Conservation (phyloP, 257 asterid genomes). For the Solanum rostratum region DNA sequence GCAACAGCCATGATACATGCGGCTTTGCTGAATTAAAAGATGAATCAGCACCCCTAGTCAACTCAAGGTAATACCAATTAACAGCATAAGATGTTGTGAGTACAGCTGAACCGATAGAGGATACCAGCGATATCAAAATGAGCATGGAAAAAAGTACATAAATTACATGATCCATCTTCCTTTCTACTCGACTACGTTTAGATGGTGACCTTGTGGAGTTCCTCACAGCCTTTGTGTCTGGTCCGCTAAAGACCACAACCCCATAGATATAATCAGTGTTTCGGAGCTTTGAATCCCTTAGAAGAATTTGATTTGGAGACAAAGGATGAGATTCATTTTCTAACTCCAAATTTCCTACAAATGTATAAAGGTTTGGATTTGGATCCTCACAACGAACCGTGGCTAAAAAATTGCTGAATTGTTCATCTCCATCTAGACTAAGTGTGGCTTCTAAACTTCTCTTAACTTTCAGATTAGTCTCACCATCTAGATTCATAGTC, state of each 20-base stretch:
- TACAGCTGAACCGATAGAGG: constrained; percentile 66
- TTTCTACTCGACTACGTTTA: constrained; percentile 74
- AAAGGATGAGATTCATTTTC: constrained; percentile 50
- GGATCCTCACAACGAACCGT: constrained; percentile 84
- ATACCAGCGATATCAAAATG: constrained; percentile 55
- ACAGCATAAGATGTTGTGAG: constrained; percentile 60
- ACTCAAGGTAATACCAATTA: constrained; percentile 77
- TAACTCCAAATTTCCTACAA: constrained; percentile 77
- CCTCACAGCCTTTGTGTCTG: constrained; percentile 89
- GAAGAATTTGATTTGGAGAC: constrained; percentile 81
- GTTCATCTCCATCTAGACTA: constrained; percentile 39
- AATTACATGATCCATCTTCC: constrained; percentile 86
- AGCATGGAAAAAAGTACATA: constrained; percentile 69
- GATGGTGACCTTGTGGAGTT: constrained; percentile 89
- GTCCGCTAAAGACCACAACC: constrained; percentile 80
- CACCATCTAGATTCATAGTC: constrained; percentile 96
- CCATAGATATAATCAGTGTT: constrained; percentile 75
- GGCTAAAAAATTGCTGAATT: constrained; percentile 60
- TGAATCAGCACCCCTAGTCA: constrained; percentile 27
- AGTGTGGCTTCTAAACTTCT: constrained; percentile 61
- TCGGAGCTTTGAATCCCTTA: constrained; percentile 89
- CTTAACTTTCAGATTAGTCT: constrained; percentile 88
- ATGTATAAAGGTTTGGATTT: constrained; percentile 70
- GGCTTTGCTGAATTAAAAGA: constrained; percentile 52
- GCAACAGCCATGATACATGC: constrained; percentile 46